Conservation (phyloP, 2,329 filamentous ascomycete species). For the Teratosphaeria zuluensis region DNA sequence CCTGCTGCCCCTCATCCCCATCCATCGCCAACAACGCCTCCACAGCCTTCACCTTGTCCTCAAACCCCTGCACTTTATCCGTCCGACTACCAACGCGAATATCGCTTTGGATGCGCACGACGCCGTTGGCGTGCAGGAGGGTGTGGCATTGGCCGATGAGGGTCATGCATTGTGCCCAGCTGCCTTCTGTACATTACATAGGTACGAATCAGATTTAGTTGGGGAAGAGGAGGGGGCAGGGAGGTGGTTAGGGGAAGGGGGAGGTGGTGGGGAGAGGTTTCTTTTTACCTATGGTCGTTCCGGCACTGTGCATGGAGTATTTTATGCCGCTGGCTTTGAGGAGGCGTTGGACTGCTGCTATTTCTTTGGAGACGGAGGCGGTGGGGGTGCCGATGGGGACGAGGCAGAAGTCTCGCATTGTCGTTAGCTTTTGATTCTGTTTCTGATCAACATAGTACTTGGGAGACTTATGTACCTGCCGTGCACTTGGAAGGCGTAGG, state of each 20-base stretch:
- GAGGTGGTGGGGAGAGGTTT: no score
- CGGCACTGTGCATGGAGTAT: conserved; percentile 86
- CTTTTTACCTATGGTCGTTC: conserved; percentile 79
- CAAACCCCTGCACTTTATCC: conserved; percentile 73
- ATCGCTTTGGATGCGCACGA: conserved; percentile 75
- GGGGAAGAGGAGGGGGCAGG: no score
- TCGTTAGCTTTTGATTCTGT: not conserved
- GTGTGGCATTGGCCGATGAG: conserved; percentile 76
- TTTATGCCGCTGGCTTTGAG: conserved; percentile 70
- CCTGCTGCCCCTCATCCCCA: not conserved
- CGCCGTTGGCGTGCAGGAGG: conserved; percentile 65
- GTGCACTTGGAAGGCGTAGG: conserved; percentile 66
- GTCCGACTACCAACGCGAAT: conserved; percentile 78
- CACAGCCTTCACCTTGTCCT: conserved; percentile 65
- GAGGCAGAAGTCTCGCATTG: conserved; percentile 67
- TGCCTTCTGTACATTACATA: conserved; percentile 54
- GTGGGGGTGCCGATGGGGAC: conserved; percentile 60
- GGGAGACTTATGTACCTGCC: conserved; percentile 34
- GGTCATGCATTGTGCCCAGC: conserved; percentile 79
- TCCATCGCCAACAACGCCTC: conserved; percentile 40
- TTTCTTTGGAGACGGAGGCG: conserved; percentile 50
- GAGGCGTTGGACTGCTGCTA: conserved; percentile 80
- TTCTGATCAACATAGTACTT: not conserved
- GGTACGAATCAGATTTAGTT: not conserved
- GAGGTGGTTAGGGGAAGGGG: not conserved